A percentile compares a stretch with the other conserved stretches of the same genome.
These are phyloP conservation scores for Sporothrix pallida DNA, from an alignment of 2,329 filamentous ascomycete species.

Conservation along the genomic window DNA sequence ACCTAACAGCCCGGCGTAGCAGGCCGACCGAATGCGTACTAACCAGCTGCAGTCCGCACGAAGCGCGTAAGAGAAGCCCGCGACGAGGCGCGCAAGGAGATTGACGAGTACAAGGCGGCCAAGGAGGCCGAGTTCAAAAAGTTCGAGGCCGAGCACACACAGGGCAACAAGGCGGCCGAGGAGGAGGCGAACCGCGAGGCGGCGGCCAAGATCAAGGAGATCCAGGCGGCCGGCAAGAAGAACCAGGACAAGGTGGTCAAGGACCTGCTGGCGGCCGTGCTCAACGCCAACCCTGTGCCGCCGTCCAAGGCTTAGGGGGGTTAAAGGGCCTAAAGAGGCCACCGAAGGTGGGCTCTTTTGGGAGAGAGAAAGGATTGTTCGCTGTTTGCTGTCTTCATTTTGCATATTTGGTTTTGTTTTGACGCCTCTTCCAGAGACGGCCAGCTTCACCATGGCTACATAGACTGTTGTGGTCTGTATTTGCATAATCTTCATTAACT, in stretches of 20 bases:
- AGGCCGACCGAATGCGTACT: neutral
- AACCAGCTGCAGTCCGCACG: constrained; percentile 62
- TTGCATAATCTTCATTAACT: constrained; percentile 12
- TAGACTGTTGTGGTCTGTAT: neutral
- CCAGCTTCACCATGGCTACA: neutral
- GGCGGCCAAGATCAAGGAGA: constrained; percentile 80
- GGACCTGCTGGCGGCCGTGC: constrained; percentile 83
- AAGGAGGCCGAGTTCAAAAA: constrained; percentile 96
- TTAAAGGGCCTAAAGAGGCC: no score
- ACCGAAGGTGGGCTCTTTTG: neutral
- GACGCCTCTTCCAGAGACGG: neutral
- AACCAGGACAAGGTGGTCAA: constrained; percentile 79
- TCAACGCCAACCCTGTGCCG: constrained; percentile 76
- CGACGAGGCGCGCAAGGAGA: constrained; percentile 96
- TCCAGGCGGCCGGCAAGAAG: constrained; percentile 79
- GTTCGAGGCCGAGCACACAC: constrained; percentile 90
- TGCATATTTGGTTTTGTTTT: neutral
- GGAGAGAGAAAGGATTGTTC: neutral
- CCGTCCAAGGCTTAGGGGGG: constrained; percentile 45
- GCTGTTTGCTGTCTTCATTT: neutral
- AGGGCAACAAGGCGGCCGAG: constrained; percentile 82
- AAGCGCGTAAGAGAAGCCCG: constrained; percentile 97
- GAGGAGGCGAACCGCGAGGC: constrained; percentile 80
- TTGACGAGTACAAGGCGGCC: constrained; percentile 84
- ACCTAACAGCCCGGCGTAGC: no score